These are phyloP conservation scores for Erythrophleum ivorense DNA, from an alignment of 331 rosid species.

Conservation along the genomic window DNA sequence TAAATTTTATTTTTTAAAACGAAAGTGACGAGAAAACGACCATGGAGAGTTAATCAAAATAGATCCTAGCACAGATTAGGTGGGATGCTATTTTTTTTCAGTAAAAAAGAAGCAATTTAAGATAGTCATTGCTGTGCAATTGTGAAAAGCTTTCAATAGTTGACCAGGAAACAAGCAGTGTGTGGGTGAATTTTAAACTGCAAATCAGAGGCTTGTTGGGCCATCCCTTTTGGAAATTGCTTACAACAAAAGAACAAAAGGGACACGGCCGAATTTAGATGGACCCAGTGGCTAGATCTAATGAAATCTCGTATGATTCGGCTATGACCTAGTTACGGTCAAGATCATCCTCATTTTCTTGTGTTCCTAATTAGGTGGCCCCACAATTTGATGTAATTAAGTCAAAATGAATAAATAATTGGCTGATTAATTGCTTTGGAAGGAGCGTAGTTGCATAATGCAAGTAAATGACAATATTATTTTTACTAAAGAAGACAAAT, in stretches of 20 bases:
- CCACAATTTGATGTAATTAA: constrained; percentile 13
- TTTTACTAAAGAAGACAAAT: neutral
- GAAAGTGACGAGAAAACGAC: neutral
- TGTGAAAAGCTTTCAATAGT: neutral
- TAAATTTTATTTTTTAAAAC: too few relatives aligned
- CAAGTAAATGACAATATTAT: neutral
- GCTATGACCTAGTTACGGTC: constrained; percentile 46
- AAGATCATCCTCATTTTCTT: constrained; percentile 39
- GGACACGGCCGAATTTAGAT: constrained; percentile 18
- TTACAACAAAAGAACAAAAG: constrained; percentile 16
- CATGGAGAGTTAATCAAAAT: neutral
- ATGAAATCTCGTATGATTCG: constrained; percentile 53
- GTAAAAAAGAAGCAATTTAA: neutral
- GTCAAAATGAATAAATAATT: constrained; percentile 17
- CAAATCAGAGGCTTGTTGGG: constrained; percentile 21
- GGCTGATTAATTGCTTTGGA: neutral
- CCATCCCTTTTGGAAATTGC: constrained; percentile 25
- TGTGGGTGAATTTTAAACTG: neutral
- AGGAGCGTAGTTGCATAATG: neutral
- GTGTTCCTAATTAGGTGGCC: constrained; percentile 10
- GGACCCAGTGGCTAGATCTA: constrained; percentile 46
- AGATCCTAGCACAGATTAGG: constrained; percentile 1
- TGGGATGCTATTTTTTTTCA: neutral
- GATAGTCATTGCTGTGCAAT: neutral
- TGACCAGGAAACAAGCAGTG: neutral